Evolutionary conservation across 1,139 yeast genomes (phyloP), one percentile per base, ranked within the genome.

Genomic region (Blastobotrys petasosporus): DNA sequence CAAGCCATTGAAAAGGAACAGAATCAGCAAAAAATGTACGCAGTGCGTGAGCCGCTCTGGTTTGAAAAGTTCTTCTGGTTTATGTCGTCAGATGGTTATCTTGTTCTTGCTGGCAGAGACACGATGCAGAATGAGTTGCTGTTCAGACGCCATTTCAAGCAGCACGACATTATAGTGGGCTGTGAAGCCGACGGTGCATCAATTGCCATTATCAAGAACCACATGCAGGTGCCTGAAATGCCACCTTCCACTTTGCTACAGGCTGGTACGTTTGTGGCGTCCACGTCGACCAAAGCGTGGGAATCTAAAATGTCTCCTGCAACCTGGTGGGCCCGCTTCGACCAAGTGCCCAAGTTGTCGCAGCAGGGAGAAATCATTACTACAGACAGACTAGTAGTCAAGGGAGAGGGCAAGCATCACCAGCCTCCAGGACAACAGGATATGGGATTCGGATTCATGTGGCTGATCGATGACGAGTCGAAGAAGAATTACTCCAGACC

Each of bases 61-160:
- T 94, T 94, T 68, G 98, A 92, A 60, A 92, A 92, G 63, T 92
- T 84, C 62, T 80, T 73, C 59, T 92, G 98, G 98, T 92, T 92
- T 61, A 74, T 88, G 29, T 77, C 95, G 0, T 82, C 82, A 53
- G 97, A 92, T 61, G 95, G 95, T 0, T 88, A 85, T 59, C 69
- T 92, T 45, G 85, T 94, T 52, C 65, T 92, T 43, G 88, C 92
- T 41, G 97, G 97, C 1, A 79, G 87, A 53, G 97, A 94, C 61
- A 76, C 75, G 17, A 64, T 77, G n/a, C 97, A 92, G 61, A 75
- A 79, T n/a, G 96, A 88, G 58, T 75, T 86, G 69, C 76, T 92
- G 32, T 85, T 84, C 58, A 81, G 84, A 57, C 76, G 88, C 46
- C 85, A 87, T 60, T 81, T 90, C 63, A 73, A 70, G 34, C 75